These are phyloP conservation scores for Dendrobium huoshanense DNA, from an alignment of 106 monocot species.

Conservation along the genomic window DNA sequence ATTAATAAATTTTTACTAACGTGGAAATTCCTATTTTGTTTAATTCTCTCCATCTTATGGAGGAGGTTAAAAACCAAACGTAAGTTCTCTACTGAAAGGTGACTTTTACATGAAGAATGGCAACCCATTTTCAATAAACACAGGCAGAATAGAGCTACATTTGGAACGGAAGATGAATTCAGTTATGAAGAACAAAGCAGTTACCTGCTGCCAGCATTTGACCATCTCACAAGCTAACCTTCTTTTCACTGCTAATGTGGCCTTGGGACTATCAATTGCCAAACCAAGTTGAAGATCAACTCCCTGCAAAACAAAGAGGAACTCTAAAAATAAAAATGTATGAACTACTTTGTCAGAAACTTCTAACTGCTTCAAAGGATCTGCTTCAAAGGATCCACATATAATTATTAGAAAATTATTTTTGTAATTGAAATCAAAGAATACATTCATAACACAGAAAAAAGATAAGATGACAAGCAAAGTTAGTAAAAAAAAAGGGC, in stretches of 20 bases:
- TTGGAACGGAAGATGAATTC: not conserved
- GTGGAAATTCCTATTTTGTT: too few species aligned
- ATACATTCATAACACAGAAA: too few species aligned
- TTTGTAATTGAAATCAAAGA: too few species aligned
- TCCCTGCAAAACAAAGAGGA: slow-evolving; percentile 20
- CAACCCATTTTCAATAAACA: not conserved
- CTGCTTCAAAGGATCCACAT: too few species aligned
- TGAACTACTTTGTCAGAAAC: not conserved
- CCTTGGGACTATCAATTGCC: slow-evolving; percentile 83
- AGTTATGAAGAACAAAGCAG: not conserved
- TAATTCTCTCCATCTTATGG: too few species aligned
- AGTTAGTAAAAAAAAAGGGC: too few species aligned
- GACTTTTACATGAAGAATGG: not conserved
- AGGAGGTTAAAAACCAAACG: not conserved
- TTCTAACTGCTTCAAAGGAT: not conserved
- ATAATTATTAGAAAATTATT: too few species aligned
- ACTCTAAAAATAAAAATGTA: not conserved
- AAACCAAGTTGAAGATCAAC: slow-evolving; percentile 80
- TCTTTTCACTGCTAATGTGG: slow-evolving; percentile 82
- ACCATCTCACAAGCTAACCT: slow-evolving; percentile 90
- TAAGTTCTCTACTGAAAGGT: not conserved
- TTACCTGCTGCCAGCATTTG: slow-evolving; percentile 81
- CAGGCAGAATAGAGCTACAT: not conserved
- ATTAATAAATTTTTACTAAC: too few species aligned
- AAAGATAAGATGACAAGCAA: too few species aligned